These are phyloP conservation scores for Gliomastix tumulicola DNA, from an alignment of 2,329 filamentous ascomycete species.

Conservation along the genomic window DNA sequence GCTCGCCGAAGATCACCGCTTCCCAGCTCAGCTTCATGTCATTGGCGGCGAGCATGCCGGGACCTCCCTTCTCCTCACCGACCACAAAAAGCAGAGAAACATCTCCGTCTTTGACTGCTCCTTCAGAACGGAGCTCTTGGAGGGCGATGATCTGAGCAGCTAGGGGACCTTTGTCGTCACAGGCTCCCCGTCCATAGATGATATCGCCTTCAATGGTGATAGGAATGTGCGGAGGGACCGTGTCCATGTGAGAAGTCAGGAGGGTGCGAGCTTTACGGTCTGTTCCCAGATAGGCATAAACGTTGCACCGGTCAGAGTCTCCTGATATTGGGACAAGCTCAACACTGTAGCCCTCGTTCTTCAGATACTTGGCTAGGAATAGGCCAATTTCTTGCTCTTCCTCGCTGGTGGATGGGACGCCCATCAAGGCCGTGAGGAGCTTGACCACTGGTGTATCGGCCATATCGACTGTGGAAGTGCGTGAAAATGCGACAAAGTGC, in stretches of 20 bases:
- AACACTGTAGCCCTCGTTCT: constrained; percentile 27
- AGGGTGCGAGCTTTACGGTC: constrained; percentile 46
- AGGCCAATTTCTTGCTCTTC: constrained; percentile 55
- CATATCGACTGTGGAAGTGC: too few relatives aligned
- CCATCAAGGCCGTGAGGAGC: constrained; percentile 8
- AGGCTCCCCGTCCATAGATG: constrained; percentile 55
- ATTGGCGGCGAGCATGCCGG: constrained; percentile 53
- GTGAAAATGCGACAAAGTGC: too few relatives aligned
- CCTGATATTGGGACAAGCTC: constrained; percentile 14
- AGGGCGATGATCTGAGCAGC: constrained; percentile 65
- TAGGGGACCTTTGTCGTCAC: constrained; percentile 58
- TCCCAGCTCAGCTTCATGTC: constrained; percentile 43
- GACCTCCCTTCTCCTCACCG: constrained; percentile 61
- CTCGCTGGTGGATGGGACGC: constrained; percentile 9
- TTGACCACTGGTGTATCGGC: constrained; percentile 7
- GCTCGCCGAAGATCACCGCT: constrained; percentile 65
- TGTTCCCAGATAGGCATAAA: constrained; percentile 55
- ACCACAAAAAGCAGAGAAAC: constrained; percentile 45
- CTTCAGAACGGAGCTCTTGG: constrained; percentile 6
- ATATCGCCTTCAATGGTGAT: constrained; percentile 44
- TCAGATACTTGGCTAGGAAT: constrained; percentile 59
- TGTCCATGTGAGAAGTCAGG: constrained; percentile 70
- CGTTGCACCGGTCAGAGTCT: constrained; percentile 46
- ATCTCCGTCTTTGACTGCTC: constrained; percentile 24
- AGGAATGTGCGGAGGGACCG: constrained; percentile 60